Percentiles rank a stretch among this genome's conserved stretches.
phyloP scores from a whole-genome alignment of 768 basidiomycete species.

The Serendipita sp. region DNA sequence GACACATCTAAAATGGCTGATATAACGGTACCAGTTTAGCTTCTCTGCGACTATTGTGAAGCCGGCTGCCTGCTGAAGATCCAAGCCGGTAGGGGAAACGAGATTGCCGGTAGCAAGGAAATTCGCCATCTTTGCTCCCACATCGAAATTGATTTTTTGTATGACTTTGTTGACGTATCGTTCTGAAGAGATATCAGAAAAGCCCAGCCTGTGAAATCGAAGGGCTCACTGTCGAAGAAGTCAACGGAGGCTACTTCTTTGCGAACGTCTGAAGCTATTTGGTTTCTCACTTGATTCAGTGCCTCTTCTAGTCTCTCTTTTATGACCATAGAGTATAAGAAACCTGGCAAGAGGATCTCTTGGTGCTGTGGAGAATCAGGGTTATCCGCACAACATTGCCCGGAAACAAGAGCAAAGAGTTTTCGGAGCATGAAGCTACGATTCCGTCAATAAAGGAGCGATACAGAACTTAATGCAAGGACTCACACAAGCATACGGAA shows the following conservation, averaged over 20 bases:
- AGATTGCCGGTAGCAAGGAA: constrained; percentile 97
- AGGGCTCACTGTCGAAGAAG: constrained; percentile 65
- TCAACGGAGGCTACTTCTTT: constrained; percentile 63
- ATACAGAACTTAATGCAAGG: not conserved
- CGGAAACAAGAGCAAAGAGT: constrained; percentile 79
- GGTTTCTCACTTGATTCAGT: constrained; percentile 52
- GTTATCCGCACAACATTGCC: constrained; percentile 83
- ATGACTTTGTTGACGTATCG: constrained; percentile 67
- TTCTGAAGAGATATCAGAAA: constrained; percentile 29
- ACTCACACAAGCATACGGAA: constrained; percentile 86
- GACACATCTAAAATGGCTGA: constrained; percentile 95
- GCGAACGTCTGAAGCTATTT: constrained; percentile 57
- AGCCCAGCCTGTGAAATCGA: not conserved
- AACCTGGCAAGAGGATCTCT: constrained; percentile 88
- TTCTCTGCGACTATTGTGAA: constrained; percentile 99
- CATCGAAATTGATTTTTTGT: constrained; percentile 72
- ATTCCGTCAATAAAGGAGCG: constrained; percentile 9
- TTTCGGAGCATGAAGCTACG: constrained; percentile 93
- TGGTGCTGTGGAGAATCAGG: constrained; percentile 99
- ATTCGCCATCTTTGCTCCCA: constrained; percentile 77
- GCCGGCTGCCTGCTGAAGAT: constrained; percentile 94
- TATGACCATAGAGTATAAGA: constrained; percentile 90
- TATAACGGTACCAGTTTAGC: constrained; percentile 95
- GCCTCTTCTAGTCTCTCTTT: constrained; percentile 93
- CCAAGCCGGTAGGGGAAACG: constrained; percentile 85